Evolutionary conservation across 768 basidiomycete genomes (phyloP).

Genomic region (Rhodosporidiobolus odoratus): DNA sequence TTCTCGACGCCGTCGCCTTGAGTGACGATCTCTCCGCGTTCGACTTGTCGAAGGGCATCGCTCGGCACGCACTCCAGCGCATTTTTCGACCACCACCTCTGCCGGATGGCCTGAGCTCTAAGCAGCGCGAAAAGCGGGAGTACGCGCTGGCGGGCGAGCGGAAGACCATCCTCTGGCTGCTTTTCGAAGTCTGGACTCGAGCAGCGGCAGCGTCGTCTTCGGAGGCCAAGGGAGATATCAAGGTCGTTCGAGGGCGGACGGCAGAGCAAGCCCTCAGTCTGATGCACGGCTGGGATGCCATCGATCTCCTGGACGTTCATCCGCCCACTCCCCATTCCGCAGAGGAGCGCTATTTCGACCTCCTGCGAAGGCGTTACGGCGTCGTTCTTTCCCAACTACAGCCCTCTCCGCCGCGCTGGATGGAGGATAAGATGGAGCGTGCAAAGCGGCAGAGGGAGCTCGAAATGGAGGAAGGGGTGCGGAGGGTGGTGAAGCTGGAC

Average conservation of each 20-base stretch:
- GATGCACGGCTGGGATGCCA: not conserved
- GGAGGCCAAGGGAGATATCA: not conserved
- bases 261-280: slow-evolving; percentile 15
- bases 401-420: slow-evolving; percentile 15
- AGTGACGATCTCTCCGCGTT: not conserved
- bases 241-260: not conserved
- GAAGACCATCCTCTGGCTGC: not conserved
- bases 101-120: not conserved
- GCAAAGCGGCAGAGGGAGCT: too few species aligned
- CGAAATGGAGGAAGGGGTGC: too few species aligned
- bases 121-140: not conserved
- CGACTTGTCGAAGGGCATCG: not conserved
- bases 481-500: too few species aligned
- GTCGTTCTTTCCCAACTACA: slow-evolving; percentile 6
- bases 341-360: too few species aligned
- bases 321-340: too few species aligned
- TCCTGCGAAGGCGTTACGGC: slow-evolving; percentile 18
- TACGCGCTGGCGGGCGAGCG: not conserved
- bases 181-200: slow-evolving; percentile 4
- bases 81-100: not conserved
- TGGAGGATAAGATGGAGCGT: too few species aligned
- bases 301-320: too few species aligned
- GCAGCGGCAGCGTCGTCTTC: not conserved
- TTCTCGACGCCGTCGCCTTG: slow-evolving; percentile 2
- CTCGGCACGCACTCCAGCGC: not conserved